These are phyloP conservation scores for Leucocoprinus leucothites DNA, from an alignment of 768 basidiomycete genomes.

Conservation along the genomic window DNA sequence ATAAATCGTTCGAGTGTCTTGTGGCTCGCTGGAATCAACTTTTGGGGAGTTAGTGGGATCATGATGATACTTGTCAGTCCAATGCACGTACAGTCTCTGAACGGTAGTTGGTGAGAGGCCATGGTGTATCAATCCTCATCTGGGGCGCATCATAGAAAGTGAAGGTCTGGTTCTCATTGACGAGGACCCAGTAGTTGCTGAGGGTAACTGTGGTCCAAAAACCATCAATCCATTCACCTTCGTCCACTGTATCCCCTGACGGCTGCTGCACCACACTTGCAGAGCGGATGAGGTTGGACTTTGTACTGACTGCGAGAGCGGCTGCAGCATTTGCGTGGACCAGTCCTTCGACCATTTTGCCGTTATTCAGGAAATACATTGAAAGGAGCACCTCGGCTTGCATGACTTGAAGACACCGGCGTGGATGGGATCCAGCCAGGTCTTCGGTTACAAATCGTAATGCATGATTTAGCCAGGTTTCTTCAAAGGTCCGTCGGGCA, in stretches of 20 bases:
- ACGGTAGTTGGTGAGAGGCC: conserved; percentile 26
- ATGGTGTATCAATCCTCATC: conserved; percentile 30
- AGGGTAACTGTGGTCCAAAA: conserved; percentile 35
- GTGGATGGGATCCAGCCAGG: conserved; percentile 37
- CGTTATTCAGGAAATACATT: conserved; percentile 46
- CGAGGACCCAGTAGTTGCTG: conserved; percentile 45
- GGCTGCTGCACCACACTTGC: not conserved
- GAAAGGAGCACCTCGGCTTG: conserved; percentile 54
- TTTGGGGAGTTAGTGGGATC: conserved; percentile 13
- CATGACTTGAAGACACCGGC: conserved; percentile 36
- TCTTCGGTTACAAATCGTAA: conserved; percentile 34
- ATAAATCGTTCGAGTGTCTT: conserved; percentile 27
- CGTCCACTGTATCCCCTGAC: conserved; percentile 19
- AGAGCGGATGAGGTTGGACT: conserved; percentile 31
- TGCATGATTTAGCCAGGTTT: conserved; percentile 36
- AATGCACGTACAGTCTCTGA: conserved; percentile 15
- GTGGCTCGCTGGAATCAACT: conserved; percentile 16
- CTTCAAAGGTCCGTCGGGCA: conserved; percentile 23
- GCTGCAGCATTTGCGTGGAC: conserved; percentile 49
- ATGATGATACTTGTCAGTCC: not conserved
- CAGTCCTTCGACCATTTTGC: conserved; percentile 41
- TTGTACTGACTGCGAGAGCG: conserved; percentile 33
- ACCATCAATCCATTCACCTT: conserved; percentile 29
- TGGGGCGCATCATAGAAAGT: conserved; percentile 36
- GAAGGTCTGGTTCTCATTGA: conserved; percentile 38